A percentile compares a stretch with the other conserved stretches of the same genome.
Conservation (phyloP, 495 filamentous ascomycete species). For the Achaetomiella virescens region DNA sequence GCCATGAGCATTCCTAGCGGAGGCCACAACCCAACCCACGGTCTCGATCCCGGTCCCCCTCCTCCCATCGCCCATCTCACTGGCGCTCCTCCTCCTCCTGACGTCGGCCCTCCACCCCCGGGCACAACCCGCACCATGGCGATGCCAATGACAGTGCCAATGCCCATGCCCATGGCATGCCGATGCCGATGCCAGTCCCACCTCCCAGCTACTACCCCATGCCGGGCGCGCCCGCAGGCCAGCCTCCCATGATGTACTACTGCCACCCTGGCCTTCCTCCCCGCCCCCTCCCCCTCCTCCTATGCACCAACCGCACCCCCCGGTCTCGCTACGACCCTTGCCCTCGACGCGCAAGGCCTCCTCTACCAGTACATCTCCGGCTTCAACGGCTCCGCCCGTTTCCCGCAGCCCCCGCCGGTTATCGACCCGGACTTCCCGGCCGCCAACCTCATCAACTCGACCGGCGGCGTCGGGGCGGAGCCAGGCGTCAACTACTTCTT, state of each 20-base stretch:
- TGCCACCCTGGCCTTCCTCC: background rate
- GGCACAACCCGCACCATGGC: constrained; percentile 8
- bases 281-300: background rate
- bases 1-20: constrained; percentile 5
- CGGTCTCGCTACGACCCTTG: constrained; percentile 10
- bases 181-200: background rate
- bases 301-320: background rate
- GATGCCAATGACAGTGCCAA: background rate
- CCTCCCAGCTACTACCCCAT: background rate
- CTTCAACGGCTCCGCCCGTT: constrained; percentile 19
- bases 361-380: constrained; percentile 20
- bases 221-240: background rate
- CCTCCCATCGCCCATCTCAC: constrained; percentile 12
- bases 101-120: constrained; percentile 2
- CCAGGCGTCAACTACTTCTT: constrained; percentile 50
- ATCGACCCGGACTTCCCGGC: constrained; percentile 46
- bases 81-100: background rate
- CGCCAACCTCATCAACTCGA: constrained; percentile 50
- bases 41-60: constrained; percentile 21
- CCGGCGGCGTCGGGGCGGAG: constrained; percentile 49
- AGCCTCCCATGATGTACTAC: background rate
- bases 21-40: constrained; percentile 24
- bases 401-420: constrained; percentile 29
- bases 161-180: background rate
- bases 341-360: background rate